Evolutionary conservation across 176 grass and related monocot genomes (phyloP).

Genomic region (sorghum (Sorghum bicolor)): Sorghum_bicolor_NCBIv3 NC_012878.2:57040001-57040500

Average conservation of each 20-base stretch:
- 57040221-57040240: constrained; percentile 62
- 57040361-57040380: constrained; percentile 69
- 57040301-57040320: constrained; percentile 59
- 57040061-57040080: constrained; percentile 64
- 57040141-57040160: constrained; percentile 76
- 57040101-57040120: constrained; percentile 91
- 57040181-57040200: constrained; percentile 59
- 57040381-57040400: constrained; percentile 64
- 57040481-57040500: constrained; percentile 96
- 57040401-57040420: constrained; percentile 97
- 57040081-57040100: constrained; percentile 75
- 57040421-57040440: constrained; percentile 63
- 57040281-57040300: constrained; percentile 83
- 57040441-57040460: constrained; percentile 80
- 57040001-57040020: constrained; percentile 62
- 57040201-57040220: constrained; percentile 74
- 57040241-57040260: constrained; percentile 53
- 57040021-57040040: constrained; percentile 52
- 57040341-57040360: constrained; percentile 69
- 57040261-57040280: constrained; percentile 67
- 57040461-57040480: constrained; percentile 93
- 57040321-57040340: constrained; percentile 73
- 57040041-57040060: constrained; percentile 57
- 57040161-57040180: constrained; percentile 67
- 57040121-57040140: constrained; percentile 81